Percentiles rank a stretch among this genome's conserved stretches.
Evolutionary conservation across 345 rosid genomes (phyloP).

Genomic region (Xanthoceras sorbifolium): DNA sequence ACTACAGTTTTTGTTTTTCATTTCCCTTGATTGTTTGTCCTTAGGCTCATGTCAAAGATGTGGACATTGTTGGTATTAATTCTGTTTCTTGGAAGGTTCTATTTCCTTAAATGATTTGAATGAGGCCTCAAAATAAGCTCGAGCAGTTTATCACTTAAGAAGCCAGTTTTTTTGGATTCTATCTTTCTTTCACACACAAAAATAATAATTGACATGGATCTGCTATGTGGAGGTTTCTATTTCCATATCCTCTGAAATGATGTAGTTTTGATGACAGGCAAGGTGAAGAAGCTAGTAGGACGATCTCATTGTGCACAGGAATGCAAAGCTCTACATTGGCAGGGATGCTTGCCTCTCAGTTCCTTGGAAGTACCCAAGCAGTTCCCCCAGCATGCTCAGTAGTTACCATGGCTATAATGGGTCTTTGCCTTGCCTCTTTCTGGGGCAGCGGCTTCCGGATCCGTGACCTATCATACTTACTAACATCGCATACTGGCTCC

Average conservation of each 20-base stretch:
- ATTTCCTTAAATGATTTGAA: not conserved
- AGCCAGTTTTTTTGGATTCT: conserved; percentile 7
- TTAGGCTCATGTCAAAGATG: not conserved
- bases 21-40: not conserved
- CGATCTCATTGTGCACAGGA: conserved; percentile 89
- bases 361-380: conserved; percentile 88
- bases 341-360: conserved; percentile 82
- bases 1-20: too few species aligned
- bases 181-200: not conserved
- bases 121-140: not conserved
- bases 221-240: not conserved
- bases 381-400: conserved; percentile 97
- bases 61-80: too few species aligned
- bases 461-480: conserved; percentile 48
- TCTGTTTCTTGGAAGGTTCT: not conserved
- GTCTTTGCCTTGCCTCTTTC: conserved; percentile 86
- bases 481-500: conserved; percentile 40
- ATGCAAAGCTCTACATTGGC: conserved; percentile 98
- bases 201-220: not conserved
- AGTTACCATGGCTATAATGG: conserved; percentile 97
- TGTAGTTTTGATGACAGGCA: conserved; percentile 49
- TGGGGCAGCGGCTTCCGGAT: conserved; percentile 83
- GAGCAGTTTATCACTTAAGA: not conserved
- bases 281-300: conserved; percentile 84
- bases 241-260: not conserved